phyloP scores from a whole-genome alignment of 768 basidiomycete species.

The Termitomyces sp. region DNA sequence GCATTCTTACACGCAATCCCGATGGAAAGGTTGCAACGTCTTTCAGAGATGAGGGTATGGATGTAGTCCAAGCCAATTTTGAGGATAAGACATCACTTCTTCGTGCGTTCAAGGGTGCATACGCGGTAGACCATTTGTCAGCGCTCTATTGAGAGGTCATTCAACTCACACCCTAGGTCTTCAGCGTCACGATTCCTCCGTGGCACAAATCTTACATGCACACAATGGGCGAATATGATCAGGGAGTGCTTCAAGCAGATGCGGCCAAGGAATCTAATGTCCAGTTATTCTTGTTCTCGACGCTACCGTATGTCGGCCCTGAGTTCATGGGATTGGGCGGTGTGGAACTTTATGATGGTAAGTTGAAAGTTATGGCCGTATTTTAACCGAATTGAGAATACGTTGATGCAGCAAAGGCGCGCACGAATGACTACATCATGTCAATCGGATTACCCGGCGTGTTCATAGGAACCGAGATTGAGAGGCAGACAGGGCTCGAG shows the following conservation, averaged over 20 bases:
- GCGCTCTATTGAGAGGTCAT: background rate
- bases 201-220: slow-evolving; percentile 11
- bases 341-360: slow-evolving; percentile 13
- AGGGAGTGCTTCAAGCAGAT: slow-evolving; percentile 13
- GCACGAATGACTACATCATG: slow-evolving; percentile 13
- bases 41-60: slow-evolving; percentile 8
- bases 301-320: slow-evolving; percentile 12
- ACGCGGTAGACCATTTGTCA: background rate
- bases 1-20: slow-evolving; percentile 12
- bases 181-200: slow-evolving; percentile 13
- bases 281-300: slow-evolving; percentile 13
- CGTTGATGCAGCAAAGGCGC: slow-evolving; percentile 10
- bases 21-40: slow-evolving; percentile 1
- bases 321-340: slow-evolving; percentile 15
- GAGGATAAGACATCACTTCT: slow-evolving; percentile 9
- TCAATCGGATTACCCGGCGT: slow-evolving; percentile 12
- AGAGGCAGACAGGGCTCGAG: slow-evolving; percentile 12
- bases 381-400: background rate
- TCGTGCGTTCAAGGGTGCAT: slow-evolving; percentile 9
- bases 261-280: slow-evolving; percentile 11
- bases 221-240: slow-evolving; percentile 9
- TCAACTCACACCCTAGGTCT: slow-evolving; percentile 3
- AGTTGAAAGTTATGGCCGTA: background rate
- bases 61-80: slow-evolving; percentile 9
- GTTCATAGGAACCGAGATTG: slow-evolving; percentile 13